A percentile compares a stretch with the other conserved stretches of the same genome.
Evolutionary conservation across 2,329 filamentous ascomycete species (phyloP).

Genomic region (Onygenales sp.): DNA sequence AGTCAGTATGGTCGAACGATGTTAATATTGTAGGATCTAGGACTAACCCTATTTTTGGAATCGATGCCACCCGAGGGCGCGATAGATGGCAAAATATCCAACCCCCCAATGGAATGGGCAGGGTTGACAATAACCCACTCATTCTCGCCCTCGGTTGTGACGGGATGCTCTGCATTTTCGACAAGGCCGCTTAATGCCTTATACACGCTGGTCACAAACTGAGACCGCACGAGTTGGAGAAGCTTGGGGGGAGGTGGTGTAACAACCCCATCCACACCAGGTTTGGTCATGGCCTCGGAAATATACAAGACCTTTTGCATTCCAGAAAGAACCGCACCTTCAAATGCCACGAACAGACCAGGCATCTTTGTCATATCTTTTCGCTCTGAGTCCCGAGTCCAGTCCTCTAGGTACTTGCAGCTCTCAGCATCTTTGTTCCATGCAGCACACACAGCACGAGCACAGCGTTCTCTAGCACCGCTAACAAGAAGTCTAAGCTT

Average conservation of each 20-base stretch:
- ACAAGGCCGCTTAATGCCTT: constrained; percentile 93
- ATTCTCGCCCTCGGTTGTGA: constrained; percentile 49
- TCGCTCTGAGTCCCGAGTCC: constrained; percentile 72
- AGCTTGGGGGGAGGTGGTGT: constrained; percentile 77
- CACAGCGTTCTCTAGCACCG: constrained; percentile 70
- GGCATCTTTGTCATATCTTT: constrained; percentile 90
- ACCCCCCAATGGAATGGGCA: constrained; percentile 17
- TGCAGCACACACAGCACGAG: constrained; percentile 74
- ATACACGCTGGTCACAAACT: constrained; percentile 90
- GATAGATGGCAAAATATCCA: constrained; percentile 28
- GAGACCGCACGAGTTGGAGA: constrained; percentile 78
- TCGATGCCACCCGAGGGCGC: constrained; percentile 43
- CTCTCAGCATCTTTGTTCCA: constrained; percentile 94
- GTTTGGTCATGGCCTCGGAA: constrained; percentile 69
- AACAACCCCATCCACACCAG: constrained; percentile 66
- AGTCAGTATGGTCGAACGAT: constrained; percentile 63
- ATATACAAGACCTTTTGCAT: constrained; percentile 96
- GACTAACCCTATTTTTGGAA: constrained; percentile 43
- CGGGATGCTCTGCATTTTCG: constrained; percentile 79
- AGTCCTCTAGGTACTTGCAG: constrained; percentile 86
- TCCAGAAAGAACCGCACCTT: constrained; percentile 68
- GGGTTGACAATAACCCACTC: constrained; percentile 42
- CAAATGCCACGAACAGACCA: constrained; percentile 72
- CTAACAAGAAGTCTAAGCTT: constrained; percentile 66
- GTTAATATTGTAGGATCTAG: constrained; percentile 59